These are phyloP conservation scores for Xylaria arbuscula DNA, from an alignment of 2,329 filamentous ascomycete genomes.

Conservation along the genomic window DNA sequence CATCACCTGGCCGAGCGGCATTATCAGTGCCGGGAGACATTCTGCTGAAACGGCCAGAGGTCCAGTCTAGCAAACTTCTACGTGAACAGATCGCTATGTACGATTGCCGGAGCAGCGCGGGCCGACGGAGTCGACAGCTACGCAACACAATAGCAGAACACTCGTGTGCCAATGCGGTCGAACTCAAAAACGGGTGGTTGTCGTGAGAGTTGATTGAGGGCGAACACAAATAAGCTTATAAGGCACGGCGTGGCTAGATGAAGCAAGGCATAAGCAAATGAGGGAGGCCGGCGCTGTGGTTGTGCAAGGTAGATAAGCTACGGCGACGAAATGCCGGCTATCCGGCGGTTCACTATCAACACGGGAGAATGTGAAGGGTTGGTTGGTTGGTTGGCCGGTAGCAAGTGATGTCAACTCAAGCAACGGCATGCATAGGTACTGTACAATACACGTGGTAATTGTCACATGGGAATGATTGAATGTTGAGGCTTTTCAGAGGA, in stretches of 20 bases:
- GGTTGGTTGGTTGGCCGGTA: not conserved
- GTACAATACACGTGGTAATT: constrained; percentile 30
- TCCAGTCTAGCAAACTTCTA: constrained; percentile 41
- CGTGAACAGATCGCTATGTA: constrained; percentile 6
- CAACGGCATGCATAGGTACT: constrained; percentile 4
- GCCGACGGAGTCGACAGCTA: constrained; percentile 10
- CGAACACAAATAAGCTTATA: not conserved
- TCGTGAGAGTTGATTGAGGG: not conserved
- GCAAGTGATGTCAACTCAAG: constrained; percentile 1
- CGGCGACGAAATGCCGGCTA: not conserved
- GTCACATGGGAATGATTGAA: constrained; percentile 33
- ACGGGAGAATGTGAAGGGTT: constrained; percentile 7
- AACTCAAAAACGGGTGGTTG: constrained; percentile 1
- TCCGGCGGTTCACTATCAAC: constrained; percentile 14
- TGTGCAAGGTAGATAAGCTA: not conserved
- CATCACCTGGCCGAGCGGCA: constrained; percentile 34
- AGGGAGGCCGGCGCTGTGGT: not conserved
- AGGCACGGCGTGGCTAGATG: constrained; percentile 15
- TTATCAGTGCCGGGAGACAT: constrained; percentile 45
- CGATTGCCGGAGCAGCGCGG: constrained; percentile 8
- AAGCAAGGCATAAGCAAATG: constrained; percentile 10
- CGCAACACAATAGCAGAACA: constrained; percentile 19
- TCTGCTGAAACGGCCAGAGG: constrained; percentile 36
- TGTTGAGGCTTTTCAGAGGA: not conserved
- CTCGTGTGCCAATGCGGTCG: constrained; percentile 21